Evolutionary conservation across 495 filamentous ascomycete species (phyloP), one percentile per base, ranked within the genome.

Genomic region (Penicillium crystallinum): DNA sequence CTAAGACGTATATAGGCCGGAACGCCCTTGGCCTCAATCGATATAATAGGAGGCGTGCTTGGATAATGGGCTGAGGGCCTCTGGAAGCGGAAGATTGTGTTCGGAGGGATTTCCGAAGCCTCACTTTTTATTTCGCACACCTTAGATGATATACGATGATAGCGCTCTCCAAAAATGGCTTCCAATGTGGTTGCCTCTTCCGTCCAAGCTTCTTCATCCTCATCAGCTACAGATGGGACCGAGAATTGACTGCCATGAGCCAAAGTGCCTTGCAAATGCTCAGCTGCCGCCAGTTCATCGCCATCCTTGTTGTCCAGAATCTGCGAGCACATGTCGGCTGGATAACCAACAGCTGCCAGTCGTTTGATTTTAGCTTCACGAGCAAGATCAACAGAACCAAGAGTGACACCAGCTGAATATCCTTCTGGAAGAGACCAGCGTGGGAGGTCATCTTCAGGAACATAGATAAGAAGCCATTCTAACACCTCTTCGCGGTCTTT

Each of bases 391-490:
- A 81, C 84, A 35, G 85, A 84, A 1, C 83, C 90, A 52, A 97
- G 83, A 39, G 83, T 88, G 42, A 97, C 82, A 14, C 93, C 93
- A 9, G 90, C 91, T 1, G 83, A 81, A 61, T 98, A 98, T 36
- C 81, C 83, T 68, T 93, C 92, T 3, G 95, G 95, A 21, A 98
- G 73, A 64, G 88, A 86, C 89, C 91, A 96, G 15, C 77, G 66
- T 0, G 93, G 93, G 2, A 97, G 70, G 65, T 98, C 93, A 65
- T 97, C 95, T 67, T 98, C 93, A 2, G 93, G 95, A 17, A 98
- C 88, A 68, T 98, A 91, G 27, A 97, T 87, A 18, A 98, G 76
- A 17, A 98, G 81, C 93, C 93, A 98, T 56, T 88, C 86, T 7
- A 98, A 73, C 11, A 89, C 81, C 67, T 97, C 95, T 64, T 97